phyloP scores from a whole-genome alignment of 2,329 filamentous ascomycete species.

The Mycosphaerella arachidis region DNA sequence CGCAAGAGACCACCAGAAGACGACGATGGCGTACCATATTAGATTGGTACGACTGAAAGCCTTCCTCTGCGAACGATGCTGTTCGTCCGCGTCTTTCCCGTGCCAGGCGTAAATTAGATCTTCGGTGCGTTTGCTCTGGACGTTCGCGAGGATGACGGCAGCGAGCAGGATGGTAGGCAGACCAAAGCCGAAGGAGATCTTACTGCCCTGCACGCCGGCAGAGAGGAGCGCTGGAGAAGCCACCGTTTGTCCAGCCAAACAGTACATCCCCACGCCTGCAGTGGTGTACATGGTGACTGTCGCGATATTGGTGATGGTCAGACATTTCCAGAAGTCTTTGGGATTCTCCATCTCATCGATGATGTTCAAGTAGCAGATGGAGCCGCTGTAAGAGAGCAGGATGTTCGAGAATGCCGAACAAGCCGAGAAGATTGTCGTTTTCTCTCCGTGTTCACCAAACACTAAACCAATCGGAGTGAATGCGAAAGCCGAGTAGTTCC shows the following conservation, averaged over 20 bases:
- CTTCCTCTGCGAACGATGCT: neutral
- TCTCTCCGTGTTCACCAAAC: neutral
- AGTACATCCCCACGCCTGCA: conserved; percentile 63
- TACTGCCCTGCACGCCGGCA: conserved; percentile 51
- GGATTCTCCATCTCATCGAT: conserved; percentile 61
- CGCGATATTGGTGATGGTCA: conserved; percentile 56
- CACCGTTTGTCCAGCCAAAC: conserved; percentile 58
- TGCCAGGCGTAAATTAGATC: conserved; percentile 21
- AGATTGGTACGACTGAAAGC: conserved; percentile 7
- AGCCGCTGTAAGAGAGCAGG: conserved; percentile 60
- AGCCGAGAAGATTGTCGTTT: neutral
- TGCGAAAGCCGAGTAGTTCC: neutral
- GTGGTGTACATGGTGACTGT: conserved; percentile 60
- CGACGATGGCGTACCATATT: conserved; percentile 56
- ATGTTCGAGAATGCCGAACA: conserved; percentile 60
- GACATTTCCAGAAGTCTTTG: conserved; percentile 57
- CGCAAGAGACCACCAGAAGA: conserved; percentile 55
- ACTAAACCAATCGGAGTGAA: neutral
- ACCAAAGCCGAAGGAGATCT: conserved; percentile 66
- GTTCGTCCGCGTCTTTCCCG: conserved; percentile 27
- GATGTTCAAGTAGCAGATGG: conserved; percentile 64
- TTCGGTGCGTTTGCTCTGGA: conserved; percentile 64
- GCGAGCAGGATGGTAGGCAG: conserved; percentile 67
- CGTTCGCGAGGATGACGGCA: conserved; percentile 65
- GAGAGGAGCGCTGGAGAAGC: conserved; percentile 62